These are phyloP conservation scores for Metschnikowia peoriensis DNA, from an alignment of 805 yeast genomes.

Conservation along the genomic window DNA sequence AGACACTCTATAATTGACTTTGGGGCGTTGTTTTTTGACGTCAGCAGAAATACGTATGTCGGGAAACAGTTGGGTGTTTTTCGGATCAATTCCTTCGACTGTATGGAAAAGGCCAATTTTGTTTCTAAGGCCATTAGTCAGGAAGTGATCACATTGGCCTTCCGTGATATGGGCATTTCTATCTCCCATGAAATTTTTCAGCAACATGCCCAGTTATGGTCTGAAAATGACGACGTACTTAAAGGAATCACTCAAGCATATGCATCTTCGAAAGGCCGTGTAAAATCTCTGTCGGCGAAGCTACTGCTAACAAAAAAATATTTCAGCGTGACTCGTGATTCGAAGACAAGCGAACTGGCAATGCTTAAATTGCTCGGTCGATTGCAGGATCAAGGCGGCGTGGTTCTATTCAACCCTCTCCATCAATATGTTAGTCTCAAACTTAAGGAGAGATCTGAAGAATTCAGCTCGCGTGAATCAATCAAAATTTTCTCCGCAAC, in stretches of 20 bases:
- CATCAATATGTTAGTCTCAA: constrained; percentile 50
- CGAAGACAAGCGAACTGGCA: constrained; percentile 39
- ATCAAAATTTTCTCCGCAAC: constrained; percentile 48
- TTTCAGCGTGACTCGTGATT: constrained; percentile 41
- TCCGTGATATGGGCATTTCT: constrained; percentile 41
- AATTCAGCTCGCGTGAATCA: constrained; percentile 41
- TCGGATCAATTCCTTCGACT: constrained; percentile 49
- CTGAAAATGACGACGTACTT: constrained; percentile 42
- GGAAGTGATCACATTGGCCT: constrained; percentile 46
- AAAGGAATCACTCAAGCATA: constrained; percentile 40
- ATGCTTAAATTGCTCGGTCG: constrained; percentile 51
- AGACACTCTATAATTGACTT: constrained; percentile 38
- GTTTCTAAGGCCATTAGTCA: constrained; percentile 47
- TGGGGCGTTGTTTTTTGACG: constrained; percentile 47
- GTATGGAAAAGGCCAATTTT: constrained; percentile 48
- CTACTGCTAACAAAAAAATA: constrained; percentile 36
- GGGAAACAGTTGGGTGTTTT: constrained; percentile 54
- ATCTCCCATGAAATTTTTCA: constrained; percentile 33
- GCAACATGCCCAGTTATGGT: constrained; percentile 47
- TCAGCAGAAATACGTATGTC: constrained; percentile 29
- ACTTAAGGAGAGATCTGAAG: constrained; percentile 36
- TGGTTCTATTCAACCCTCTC: constrained; percentile 50
- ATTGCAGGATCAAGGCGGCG: constrained; percentile 42
- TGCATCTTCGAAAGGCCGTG: constrained; percentile 36
- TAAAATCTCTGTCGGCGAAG: constrained; percentile 44